phyloP scores from a whole-genome alignment of 768 basidiomycete species.

The Boletus tomentosulus region DNA sequence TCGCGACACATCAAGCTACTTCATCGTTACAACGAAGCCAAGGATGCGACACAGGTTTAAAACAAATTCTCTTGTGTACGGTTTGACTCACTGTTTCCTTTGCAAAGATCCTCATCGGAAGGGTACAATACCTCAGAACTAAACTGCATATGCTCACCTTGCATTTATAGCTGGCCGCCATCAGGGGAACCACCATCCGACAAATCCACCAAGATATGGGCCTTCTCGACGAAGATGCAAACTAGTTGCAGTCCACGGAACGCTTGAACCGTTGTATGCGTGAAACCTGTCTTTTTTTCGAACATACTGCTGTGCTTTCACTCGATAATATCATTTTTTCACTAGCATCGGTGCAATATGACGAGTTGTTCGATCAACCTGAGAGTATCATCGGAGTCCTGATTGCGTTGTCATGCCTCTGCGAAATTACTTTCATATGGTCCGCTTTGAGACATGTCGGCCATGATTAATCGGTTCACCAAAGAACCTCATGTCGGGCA shows the following conservation, averaged over 20 bases:
- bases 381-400: too few species aligned
- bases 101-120: conserved; percentile 70
- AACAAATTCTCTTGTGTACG: neutral
- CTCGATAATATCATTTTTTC: neutral
- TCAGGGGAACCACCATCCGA: conserved; percentile 65
- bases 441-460: too few species aligned
- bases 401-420: too few species aligned
- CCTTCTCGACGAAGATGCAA: conserved; percentile 54
- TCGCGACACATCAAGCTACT: conserved; percentile 66
- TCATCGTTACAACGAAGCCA: conserved; percentile 77
- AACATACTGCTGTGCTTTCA: neutral
- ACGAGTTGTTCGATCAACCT: too few species aligned
- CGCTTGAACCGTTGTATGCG: too few species aligned
- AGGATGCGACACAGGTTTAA: conserved; percentile 73
- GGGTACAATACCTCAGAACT: conserved; percentile 39
- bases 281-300: neutral
- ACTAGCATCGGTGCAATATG: too few species aligned
- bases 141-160: conserved; percentile 8
- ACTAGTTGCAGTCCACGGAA: conserved; percentile 8
- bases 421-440: too few species aligned
- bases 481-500: neutral
- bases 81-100: neutral
- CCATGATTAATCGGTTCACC: neutral
- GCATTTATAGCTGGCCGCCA: conserved; percentile 57
- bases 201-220: conserved; percentile 73